Conservation (phyloP, 768 basidiomycete genomes). For the Leccinum sublutescens region DNA sequence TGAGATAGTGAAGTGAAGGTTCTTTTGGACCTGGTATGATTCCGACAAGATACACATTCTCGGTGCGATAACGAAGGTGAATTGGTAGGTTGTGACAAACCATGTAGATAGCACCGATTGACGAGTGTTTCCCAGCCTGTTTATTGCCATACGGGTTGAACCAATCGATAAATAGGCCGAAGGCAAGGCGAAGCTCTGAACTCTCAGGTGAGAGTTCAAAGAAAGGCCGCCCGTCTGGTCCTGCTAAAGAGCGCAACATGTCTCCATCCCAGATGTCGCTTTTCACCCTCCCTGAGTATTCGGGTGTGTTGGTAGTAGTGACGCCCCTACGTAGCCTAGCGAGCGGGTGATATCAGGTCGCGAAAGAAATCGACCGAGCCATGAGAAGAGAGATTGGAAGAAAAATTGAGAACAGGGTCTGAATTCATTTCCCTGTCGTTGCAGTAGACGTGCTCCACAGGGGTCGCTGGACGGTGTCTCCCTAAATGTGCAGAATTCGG, state of each 20-base stretch:
- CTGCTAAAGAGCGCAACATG: background rate
- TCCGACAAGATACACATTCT: background rate
- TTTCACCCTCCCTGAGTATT: background rate
- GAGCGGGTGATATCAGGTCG: background rate
- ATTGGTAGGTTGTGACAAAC: background rate
- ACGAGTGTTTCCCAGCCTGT: background rate
- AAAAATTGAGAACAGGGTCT: background rate
- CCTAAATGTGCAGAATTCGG: background rate
- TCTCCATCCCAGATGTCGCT: background rate
- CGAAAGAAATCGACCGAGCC: background rate
- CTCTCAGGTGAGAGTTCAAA: background rate
- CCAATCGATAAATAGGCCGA: background rate
- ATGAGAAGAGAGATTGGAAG: background rate
- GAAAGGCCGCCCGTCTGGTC: background rate
- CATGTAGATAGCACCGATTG: background rate
- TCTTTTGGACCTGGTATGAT: background rate
- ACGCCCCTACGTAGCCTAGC: background rate
- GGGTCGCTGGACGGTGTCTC: background rate
- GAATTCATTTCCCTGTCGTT: background rate
- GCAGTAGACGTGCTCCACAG: background rate
- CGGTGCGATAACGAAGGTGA: background rate
- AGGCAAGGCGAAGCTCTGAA: background rate
- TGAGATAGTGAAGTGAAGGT: background rate
- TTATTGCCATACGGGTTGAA: background rate
- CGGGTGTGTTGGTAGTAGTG: background rate